phyloP scores from a whole-genome alignment of 306 rosid genomes.

The Lotus japonicus region DNA sequence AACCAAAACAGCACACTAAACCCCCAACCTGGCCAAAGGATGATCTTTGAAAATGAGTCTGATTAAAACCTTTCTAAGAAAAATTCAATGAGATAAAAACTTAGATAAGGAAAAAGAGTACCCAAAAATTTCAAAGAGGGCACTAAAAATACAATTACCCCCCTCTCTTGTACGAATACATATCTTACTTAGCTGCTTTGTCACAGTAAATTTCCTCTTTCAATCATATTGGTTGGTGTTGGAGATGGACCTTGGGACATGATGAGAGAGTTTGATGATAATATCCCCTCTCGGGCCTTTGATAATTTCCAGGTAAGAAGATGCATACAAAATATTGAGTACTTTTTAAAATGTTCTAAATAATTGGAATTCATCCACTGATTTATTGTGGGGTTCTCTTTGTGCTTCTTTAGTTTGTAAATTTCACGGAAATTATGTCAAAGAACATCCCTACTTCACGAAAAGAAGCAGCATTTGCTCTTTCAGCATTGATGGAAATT shows the following conservation, averaged over 20 bases:
- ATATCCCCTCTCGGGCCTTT: conserved; percentile 78
- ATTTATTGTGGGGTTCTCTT: neutral
- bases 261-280: conserved; percentile 95
- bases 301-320: conserved; percentile 83
- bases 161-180: conserved; percentile 11
- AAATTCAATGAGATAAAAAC: no score
- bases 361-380: conserved; percentile 7
- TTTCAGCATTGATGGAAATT: conserved; percentile 92
- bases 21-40: no score
- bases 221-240: conserved; percentile 90
- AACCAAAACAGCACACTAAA: no score
- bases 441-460: conserved; percentile 57
- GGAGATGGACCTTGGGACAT: conserved; percentile 99
- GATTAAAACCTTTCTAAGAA: no score
- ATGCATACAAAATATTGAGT: neutral
- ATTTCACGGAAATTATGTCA: conserved; percentile 78
- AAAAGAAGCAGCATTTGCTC: conserved; percentile 93
- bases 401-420: conserved; percentile 65
- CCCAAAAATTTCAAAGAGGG: no score
- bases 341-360: neutral
- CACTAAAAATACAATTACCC: no score
- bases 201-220: conserved; percentile 82
- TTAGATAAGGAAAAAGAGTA: no score
- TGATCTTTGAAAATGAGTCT: no score
- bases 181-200: conserved; percentile 18